These are phyloP conservation scores for Macrophomina pseudophaseolina DNA, from an alignment of 2,329 filamentous ascomycete genomes.

Conservation along the genomic window DNA sequence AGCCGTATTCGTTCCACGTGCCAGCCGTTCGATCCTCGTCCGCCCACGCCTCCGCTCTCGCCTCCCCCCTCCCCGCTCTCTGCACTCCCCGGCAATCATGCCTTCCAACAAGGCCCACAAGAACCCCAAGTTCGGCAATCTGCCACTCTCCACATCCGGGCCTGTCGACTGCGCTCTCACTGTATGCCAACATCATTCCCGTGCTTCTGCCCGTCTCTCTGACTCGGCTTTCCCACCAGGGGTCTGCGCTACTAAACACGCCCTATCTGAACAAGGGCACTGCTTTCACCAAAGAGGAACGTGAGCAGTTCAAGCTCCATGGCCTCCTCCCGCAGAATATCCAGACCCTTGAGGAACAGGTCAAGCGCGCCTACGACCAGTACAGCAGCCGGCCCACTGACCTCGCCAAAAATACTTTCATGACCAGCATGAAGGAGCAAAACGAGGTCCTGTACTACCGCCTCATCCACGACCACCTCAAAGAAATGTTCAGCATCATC, in stretches of 20 bases:
- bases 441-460: slow-evolving; percentile 83
- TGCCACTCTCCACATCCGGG: slow-evolving; percentile 50
- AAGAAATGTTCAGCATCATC: slow-evolving; percentile 89
- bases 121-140: slow-evolving; percentile 42
- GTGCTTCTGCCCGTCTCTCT: neutral
- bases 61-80: neutral
- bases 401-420: slow-evolving; percentile 84
- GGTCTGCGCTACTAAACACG: slow-evolving; percentile 63
- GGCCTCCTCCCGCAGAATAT: slow-evolving; percentile 75
- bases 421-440: slow-evolving; percentile 83
- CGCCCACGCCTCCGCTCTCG: neutral
- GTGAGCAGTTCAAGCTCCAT: slow-evolving; percentile 70
- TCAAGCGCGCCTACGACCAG: slow-evolving; percentile 78
- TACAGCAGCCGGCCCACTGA: slow-evolving; percentile 68
- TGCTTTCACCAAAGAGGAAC: slow-evolving; percentile 73
- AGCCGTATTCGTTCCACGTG: neutral
- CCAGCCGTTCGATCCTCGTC: neutral
- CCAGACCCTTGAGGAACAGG: slow-evolving; percentile 78
- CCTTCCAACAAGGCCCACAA: slow-evolving; percentile 32
- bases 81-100: slow-evolving; percentile 12
- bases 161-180: slow-evolving; percentile 47
- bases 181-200: slow-evolving; percentile 31
- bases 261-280: slow-evolving; percentile 84
- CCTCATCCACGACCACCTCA: slow-evolving; percentile 75
- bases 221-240: slow-evolving; percentile 31